Conservation (phyloP, 306 rosid species). For the Citrullus colocynthis region DNA sequence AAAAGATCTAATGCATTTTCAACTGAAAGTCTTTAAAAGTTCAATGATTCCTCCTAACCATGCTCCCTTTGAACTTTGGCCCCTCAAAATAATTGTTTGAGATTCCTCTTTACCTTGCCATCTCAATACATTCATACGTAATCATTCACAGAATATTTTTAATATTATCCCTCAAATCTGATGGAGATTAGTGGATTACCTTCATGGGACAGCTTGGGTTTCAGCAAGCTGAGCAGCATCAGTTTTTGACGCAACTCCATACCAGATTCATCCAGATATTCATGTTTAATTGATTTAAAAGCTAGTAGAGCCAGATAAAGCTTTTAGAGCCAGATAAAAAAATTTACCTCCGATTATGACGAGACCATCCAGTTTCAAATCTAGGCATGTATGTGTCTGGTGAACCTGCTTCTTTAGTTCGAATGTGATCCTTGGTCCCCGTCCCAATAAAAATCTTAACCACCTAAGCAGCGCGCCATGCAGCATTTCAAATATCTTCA, state of each 20-base stretch:
- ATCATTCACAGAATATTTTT: too few species aligned
- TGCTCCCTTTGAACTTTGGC: too few species aligned
- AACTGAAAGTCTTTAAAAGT: too few species aligned
- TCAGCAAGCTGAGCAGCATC: constrained; percentile 99
- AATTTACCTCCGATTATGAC: constrained; percentile 85
- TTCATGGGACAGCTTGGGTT: constrained; percentile 76
- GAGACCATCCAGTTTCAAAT: constrained; percentile 82
- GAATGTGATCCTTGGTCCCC: constrained; percentile 84
- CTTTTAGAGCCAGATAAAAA: background rate
- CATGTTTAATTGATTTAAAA: background rate
- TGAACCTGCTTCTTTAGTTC: constrained; percentile 85
- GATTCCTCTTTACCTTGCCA: too few species aligned
- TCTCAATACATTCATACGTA: too few species aligned
- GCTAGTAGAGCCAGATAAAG: background rate
- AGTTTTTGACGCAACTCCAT: constrained; percentile 85
- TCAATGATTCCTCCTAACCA: too few species aligned
- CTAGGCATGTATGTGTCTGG: constrained; percentile 47
- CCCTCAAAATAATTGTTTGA: too few species aligned
- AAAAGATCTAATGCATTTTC: too few species aligned
- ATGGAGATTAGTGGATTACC: constrained; percentile 22
- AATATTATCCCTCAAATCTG: too few species aligned
- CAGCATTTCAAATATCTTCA: background rate
- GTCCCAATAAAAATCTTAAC: constrained; percentile 87
- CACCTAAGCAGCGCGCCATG: constrained; percentile 35
- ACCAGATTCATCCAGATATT: constrained; percentile 9